phyloP scores from a whole-genome alignment of 805 yeast species.

The Candida bentonensis region DNA sequence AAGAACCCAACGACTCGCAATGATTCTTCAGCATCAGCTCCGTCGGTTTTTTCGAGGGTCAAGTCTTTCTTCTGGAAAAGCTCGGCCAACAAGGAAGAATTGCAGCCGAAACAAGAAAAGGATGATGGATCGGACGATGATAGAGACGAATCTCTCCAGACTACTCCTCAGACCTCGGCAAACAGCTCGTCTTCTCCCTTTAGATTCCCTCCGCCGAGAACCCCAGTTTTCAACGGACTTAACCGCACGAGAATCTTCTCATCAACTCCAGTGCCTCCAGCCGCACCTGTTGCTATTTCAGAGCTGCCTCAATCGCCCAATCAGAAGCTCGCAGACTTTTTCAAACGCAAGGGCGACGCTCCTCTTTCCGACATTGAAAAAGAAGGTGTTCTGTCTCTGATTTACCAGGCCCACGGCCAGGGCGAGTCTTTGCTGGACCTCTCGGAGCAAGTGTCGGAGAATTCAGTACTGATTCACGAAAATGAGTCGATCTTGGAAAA shows the following conservation, averaged over 20 bases:
- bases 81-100: not conserved
- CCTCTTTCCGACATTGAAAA: slow-evolving; percentile 63
- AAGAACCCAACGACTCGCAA: no score
- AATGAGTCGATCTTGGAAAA: no score
- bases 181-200: not conserved
- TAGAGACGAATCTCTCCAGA: not conserved
- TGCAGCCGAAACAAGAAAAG: not conserved
- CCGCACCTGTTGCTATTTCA: not conserved
- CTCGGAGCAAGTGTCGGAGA: not conserved
- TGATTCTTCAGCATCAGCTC: no score
- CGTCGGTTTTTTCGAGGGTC: not conserved
- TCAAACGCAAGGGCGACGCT: slow-evolving; percentile 57
- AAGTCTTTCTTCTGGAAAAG: not conserved
- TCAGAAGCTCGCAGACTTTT: slow-evolving; percentile 52
- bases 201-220: not conserved
- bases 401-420: slow-evolving; percentile 7
- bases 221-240: not conserved
- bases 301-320: no score
- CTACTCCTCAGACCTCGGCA: not conserved
- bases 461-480: not conserved
- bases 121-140: no score
- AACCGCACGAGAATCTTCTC: not conserved
- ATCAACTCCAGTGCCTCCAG: not conserved
- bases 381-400: slow-evolving; percentile 43
- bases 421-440: slow-evolving; percentile 3